Evolutionary conservation across 1,139 yeast genomes (phyloP), one percentile per base, ranked within the genome.

Genomic region (Geotrichum citri-aurantii): DNA sequence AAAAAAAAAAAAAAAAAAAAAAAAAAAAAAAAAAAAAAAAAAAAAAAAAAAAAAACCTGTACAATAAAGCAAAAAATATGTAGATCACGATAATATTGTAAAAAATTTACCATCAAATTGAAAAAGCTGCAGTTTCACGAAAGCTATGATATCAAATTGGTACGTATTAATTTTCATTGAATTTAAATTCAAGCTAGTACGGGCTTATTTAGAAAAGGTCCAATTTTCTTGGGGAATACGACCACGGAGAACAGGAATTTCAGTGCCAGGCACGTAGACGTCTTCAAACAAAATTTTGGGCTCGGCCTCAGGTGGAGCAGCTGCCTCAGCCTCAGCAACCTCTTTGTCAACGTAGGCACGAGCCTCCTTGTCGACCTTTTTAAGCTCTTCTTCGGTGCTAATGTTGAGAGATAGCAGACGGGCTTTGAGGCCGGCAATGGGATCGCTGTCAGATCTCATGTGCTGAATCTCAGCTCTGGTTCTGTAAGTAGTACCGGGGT

Each of bases 381-480:
- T 90, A 76, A 93, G 83, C 81, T 93, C 98, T 61, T 86, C 95
- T 80, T 93, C 99, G 64, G 95, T 81, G 64, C 97, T 95, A 69
- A 93, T 84, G 62, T 81, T 83, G 74, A 84, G 81, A 67, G 91
- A 97, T 70, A 92, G 76, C 69, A 93, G 80, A 63, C 84, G 87
- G 71, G 85, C 85, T 83, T 92, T 92, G 73, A 93, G 84, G 66
- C 98, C 98, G 61, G 97, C 93, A 76, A 93, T 91, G 69, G 98
- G 97, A 76, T 93, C 99, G 75, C 88, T 91, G 81, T 92, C 87
- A 54, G 97, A 90, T 82, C 99, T 88, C 97, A 93, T 92, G 81
- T 93, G 95, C 79, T 92, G 98, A 68, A 93, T 95, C 81, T 93
- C 99, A 80, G 93, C 99, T 81, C 99, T 91, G 73, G 99, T 93